Evolutionary conservation across 495 filamentous ascomycete genomes (phyloP), one percentile per base, ranked within the genome.

Genomic region (Penicillium coprophilum): DNA sequence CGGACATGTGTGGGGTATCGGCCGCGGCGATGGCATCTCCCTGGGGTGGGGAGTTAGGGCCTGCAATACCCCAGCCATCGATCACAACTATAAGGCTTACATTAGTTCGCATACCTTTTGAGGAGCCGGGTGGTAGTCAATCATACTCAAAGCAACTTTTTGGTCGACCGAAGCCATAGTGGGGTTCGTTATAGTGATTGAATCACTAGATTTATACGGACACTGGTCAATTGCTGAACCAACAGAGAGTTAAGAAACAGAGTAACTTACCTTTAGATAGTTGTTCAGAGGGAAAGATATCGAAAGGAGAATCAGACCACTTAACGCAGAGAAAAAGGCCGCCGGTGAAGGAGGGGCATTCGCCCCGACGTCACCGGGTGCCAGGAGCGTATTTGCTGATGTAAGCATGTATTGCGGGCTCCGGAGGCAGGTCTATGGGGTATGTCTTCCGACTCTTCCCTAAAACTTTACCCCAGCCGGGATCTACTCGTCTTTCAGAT

Each of bases 21-120:
- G 94, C 94, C 58, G 87, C 87, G 54, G 89, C 84, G 71, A 98
- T 97, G 67, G 94, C 94, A 82, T 98, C 92, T 70, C 94, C 94
- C 73, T 93, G 69, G 52, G 86, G 83, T 52, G 86, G 87, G 15
- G 90, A 91, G 40, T 87, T 76, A 57, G 86, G 86, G 67, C 83
- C 82, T 61, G 92, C 82, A 60, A 97, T 86, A 70, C 94, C 94
- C 94, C 94, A 98, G 60, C 94, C 94, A 77, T 98, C 95, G 79
- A 97, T 97, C 72, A 96, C 92, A 81, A 97, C 90, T 89, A 56
- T 31, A 58, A 45, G 59, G 30, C 10, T 54, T 13, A 15, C 52
- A 44, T 75, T 71, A 71, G 59, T 50, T 31, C 32, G 46, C 31
- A 13, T 23, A 30, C 46, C 32, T 27, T 46, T 40, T 56, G 52